These are phyloP conservation scores for Lodderomyces metapsilosis DNA, from an alignment of 1,139 yeast species.

Conservation along the genomic window DNA sequence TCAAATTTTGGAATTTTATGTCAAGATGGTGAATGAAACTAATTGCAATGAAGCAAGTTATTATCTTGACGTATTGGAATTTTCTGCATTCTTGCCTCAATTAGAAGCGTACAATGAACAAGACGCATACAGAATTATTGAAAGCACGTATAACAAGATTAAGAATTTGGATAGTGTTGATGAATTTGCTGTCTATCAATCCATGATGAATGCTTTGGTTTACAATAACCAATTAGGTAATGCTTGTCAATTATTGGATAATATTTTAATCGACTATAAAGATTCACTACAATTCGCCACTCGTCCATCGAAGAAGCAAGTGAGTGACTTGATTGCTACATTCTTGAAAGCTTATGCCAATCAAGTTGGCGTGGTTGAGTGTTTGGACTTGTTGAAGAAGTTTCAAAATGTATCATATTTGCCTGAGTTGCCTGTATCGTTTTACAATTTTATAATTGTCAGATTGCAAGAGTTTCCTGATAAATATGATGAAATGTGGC, in stretches of 20 bases:
- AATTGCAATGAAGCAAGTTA: background rate
- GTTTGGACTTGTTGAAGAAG: conserved; percentile 26
- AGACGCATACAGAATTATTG: conserved; percentile 27
- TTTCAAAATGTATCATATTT: conserved; percentile 34
- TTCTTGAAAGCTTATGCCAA: conserved; percentile 29
- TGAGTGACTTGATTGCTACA: conserved; percentile 32
- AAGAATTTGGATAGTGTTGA: conserved; percentile 17
- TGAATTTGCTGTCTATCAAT: conserved; percentile 50
- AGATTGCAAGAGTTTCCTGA: conserved; percentile 19
- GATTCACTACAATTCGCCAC: conserved; percentile 14
- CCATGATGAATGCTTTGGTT: conserved; percentile 51
- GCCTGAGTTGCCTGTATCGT: conserved; percentile 36
- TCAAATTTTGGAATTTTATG: conserved; percentile 17
- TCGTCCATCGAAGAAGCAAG: conserved; percentile 22
- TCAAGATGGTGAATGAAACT: background rate
- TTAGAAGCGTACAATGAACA: conserved; percentile 18
- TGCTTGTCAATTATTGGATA: conserved; percentile 58
- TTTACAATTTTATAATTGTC: conserved; percentile 33
- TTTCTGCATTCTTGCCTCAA: conserved; percentile 5
- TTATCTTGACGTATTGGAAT: background rate
- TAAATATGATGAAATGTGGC: conserved; percentile 25
- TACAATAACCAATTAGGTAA: conserved; percentile 45
- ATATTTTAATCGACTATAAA: conserved; percentile 33
- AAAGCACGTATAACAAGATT: conserved; percentile 25
- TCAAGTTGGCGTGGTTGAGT: conserved; percentile 21